These are phyloP conservation scores for Mucor saturninus DNA, from an alignment of 371 early-diverging fungal genomes.

Conservation along the genomic window DNA sequence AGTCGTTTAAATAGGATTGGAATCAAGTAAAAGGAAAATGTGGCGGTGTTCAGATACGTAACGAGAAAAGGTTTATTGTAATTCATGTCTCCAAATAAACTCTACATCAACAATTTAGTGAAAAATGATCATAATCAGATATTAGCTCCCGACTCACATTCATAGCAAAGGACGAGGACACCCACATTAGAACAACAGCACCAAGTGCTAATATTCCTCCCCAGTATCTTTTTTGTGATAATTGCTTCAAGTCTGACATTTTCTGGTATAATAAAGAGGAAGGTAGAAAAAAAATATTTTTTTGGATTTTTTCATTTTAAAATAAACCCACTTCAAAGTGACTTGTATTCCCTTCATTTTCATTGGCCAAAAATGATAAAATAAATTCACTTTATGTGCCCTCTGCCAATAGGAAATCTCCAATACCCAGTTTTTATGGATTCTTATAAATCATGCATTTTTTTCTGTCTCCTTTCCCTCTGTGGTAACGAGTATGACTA, in stretches of 20 bases:
- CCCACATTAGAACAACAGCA: constrained; percentile 77
- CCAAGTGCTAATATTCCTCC: constrained; percentile 65
- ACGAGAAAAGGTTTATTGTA: constrained; percentile 76
- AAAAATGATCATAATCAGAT: background rate
- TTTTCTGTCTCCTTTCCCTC: no score
- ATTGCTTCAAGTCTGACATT: constrained; percentile 27
- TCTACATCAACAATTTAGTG: constrained; percentile 34
- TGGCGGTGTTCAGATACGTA: constrained; percentile 74
- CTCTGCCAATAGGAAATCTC: no score
- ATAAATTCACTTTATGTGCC: background rate
- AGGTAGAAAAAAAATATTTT: background rate
- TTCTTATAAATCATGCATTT: no score
- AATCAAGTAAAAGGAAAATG: constrained; percentile 74
- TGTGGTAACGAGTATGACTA: no score
- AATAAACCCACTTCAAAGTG: constrained; percentile 8
- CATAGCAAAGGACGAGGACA: constrained; percentile 74
- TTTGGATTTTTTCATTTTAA: constrained; percentile 6
- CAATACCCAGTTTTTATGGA: no score
- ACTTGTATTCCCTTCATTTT: constrained; percentile 6
- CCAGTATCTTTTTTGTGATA: constrained; percentile 41
- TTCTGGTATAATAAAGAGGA: background rate
- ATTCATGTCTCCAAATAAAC: constrained; percentile 64
- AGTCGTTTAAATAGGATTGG: constrained; percentile 33
- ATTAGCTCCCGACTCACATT: constrained; percentile 46
- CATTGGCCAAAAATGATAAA: constrained; percentile 17